Base-by-base conservation (phyloP, 2,329 filamentous ascomycete species). In the Penicillium digitatum region DNA sequence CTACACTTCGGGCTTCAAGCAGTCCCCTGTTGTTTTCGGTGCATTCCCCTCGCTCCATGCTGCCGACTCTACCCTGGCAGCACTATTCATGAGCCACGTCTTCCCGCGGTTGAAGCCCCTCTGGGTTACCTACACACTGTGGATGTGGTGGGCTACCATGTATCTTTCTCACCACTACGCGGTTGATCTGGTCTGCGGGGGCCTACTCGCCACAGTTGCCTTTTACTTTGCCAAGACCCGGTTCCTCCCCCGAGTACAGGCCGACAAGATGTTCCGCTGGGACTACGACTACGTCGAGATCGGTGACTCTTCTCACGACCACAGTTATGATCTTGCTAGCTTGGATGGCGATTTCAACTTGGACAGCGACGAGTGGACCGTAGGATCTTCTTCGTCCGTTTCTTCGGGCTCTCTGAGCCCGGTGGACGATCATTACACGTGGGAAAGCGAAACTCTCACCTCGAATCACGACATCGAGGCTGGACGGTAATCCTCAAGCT, bases 71-170 rank as follows among this genome's bases (percentile, higher is more conserved):
- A 92, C 91, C 5, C 81, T 96, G 52, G 90, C 95, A 73, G 91
- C 90, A 22, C 81, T 96, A 16, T 96, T 96, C 79, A 89, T 97
- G 86, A 89, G 87, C 74, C 87, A 95, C 74, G 86, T 89, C 71
- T 96, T 97, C 79, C 93, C 93, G 5, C 85, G 84, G 58, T 82
- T 95, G 62, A 86, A 88, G 62, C 85, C 87, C 12, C 75, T 94
- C 50, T 95, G 95, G 75, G 82, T 92, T 60, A 80, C 83, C 61
- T 97, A 96, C 74, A 88, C 88, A 42, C 82, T 88, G 70, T 96
- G 93, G 93, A 86, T 96, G 67, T 96, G 91, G 89, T 97, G 93
- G 91, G 89, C 92, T 12, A 97, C 93, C 64, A 96, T 97, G 90
- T 96, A 97, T 71, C 83, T 97, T 49, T 95, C 90, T 68, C 93